Conservation (phyloP, 2,329 filamentous ascomycete genomes). For the Epichloe aotearoae region DNA sequence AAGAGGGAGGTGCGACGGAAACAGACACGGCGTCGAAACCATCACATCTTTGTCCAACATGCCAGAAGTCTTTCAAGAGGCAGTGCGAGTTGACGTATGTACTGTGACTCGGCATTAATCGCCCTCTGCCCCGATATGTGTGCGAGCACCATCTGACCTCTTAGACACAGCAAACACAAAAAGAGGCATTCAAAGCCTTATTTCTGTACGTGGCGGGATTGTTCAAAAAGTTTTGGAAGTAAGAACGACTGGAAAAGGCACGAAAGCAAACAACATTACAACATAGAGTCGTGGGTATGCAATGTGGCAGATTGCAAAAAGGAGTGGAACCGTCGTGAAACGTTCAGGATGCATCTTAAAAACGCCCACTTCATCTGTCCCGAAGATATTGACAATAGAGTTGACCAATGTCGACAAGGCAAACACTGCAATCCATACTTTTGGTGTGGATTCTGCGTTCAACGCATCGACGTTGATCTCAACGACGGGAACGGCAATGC, state of each 20-base stretch:
- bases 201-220: conserved; percentile 60
- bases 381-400: conserved; percentile 25
- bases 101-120: not conserved
- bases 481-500: conserved; percentile 27
- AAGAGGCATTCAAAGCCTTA: conserved; percentile 75
- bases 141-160: not conserved
- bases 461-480: conserved; percentile 40
- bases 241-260: conserved; percentile 94
- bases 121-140: not conserved
- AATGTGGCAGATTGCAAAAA: conserved; percentile 40
- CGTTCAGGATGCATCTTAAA: conserved; percentile 49
- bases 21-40: not conserved
- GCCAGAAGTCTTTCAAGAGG: conserved; percentile 33
- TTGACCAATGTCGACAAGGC: conserved; percentile 46
- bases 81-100: conserved; percentile 45
- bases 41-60: conserved; percentile 22
- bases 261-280: conserved; percentile 66
- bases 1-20: conserved; percentile 4
- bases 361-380: conserved; percentile 27
- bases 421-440: conserved; percentile 52
- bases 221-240: conserved; percentile 64
- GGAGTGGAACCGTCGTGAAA: conserved; percentile 45
- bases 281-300: conserved; percentile 62
- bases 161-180: conserved; percentile 55
- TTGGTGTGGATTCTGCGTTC: conserved; percentile 77